A percentile compares a stretch with the other conserved stretches of the same genome.
Conservation (phyloP, 2,329 filamentous ascomycete species). For the Lachnellula willkommii region DNA sequence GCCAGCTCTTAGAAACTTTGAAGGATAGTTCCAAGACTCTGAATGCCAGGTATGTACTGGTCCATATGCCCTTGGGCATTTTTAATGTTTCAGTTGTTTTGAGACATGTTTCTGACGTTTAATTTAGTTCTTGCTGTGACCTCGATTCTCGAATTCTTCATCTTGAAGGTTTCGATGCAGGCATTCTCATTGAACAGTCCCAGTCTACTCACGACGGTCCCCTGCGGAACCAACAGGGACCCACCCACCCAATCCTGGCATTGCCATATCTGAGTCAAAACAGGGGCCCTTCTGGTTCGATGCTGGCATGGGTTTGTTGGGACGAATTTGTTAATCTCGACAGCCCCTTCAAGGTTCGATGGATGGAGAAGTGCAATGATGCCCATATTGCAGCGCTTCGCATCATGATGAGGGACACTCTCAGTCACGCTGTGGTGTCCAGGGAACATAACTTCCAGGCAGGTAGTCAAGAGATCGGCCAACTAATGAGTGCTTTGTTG, state of each 20-base stretch:
- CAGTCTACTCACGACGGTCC: slow-evolving; percentile 17
- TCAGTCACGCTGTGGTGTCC: slow-evolving; percentile 15
- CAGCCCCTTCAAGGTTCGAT: slow-evolving; percentile 23
- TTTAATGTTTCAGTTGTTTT: no score
- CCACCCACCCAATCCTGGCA: slow-evolving; percentile 14
- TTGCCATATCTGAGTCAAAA: slow-evolving; percentile 13
- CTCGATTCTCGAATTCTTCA: slow-evolving; percentile 19
- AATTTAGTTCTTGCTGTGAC: slow-evolving; percentile 13
- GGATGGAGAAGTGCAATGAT: slow-evolving; percentile 28
- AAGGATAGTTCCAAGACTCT: slow-evolving; percentile 5
- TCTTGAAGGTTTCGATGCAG: slow-evolving; percentile 21
- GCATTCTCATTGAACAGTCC: slow-evolving; percentile 22
- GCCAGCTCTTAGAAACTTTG: slow-evolving; percentile 13
- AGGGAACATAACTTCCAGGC: slow-evolving; percentile 17
- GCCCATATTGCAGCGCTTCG: slow-evolving; percentile 19
- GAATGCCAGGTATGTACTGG: slow-evolving; percentile 3
- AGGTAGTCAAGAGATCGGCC: slow-evolving; percentile 15
- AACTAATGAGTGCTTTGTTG: slow-evolving; percentile 20
- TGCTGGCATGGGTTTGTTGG: slow-evolving; percentile 30
- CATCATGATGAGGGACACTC: slow-evolving; percentile 21
- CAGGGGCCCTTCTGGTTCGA: slow-evolving; percentile 18
- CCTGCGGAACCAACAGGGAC: slow-evolving; percentile 9
- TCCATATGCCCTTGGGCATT: no score
- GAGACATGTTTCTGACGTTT: no score
- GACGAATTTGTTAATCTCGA: slow-evolving; percentile 29